Evolutionary conservation across 805 yeast genomes (phyloP).

Genomic region (Metschnikowia shivogae): DNA sequence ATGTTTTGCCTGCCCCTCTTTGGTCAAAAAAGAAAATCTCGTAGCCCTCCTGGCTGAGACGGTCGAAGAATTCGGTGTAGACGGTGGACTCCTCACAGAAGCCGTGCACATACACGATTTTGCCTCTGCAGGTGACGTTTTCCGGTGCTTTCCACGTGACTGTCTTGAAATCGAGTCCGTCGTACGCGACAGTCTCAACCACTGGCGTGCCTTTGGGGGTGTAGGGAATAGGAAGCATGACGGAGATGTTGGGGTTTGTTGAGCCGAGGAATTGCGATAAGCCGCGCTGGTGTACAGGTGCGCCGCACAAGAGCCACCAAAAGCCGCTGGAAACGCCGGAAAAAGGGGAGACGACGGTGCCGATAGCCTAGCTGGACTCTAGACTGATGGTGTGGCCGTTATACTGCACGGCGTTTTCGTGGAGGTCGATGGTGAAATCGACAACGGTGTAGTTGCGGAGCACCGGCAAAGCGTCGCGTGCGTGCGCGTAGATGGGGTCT

Average conservation of each 20-base stretch:
- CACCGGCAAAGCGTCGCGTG: conserved; percentile 3
- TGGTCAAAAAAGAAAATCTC: conserved; percentile 70
- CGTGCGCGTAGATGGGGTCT: conserved; percentile 4
- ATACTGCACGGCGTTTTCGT: conserved; percentile 5
- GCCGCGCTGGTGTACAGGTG: neutral
- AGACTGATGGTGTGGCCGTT: conserved; percentile 4
- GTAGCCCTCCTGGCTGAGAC: conserved; percentile 48
- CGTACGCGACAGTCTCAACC: conserved; percentile 27
- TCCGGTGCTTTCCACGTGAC: conserved; percentile 39
- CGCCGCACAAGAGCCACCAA: neutral
- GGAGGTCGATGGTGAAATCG: conserved; percentile 7
- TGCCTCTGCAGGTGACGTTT: conserved; percentile 40
- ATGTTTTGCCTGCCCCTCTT: conserved; percentile 70
- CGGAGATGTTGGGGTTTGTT: neutral
- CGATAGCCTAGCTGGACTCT: neutral
- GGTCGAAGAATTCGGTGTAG: conserved; percentile 52
- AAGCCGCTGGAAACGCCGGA: neutral
- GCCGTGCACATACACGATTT: conserved; percentile 65
- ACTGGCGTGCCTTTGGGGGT: conserved; percentile 29
- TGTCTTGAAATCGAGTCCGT: conserved; percentile 40
- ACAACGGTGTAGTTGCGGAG: conserved; percentile 5
- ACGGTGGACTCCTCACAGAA: conserved; percentile 55
- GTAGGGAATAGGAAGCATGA: conserved; percentile 27
- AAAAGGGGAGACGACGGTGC: neutral
- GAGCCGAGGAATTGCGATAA: neutral